These are phyloP conservation scores for Hortiboletus campestris DNA, from an alignment of 768 basidiomycete genomes.

Conservation along the genomic window DNA sequence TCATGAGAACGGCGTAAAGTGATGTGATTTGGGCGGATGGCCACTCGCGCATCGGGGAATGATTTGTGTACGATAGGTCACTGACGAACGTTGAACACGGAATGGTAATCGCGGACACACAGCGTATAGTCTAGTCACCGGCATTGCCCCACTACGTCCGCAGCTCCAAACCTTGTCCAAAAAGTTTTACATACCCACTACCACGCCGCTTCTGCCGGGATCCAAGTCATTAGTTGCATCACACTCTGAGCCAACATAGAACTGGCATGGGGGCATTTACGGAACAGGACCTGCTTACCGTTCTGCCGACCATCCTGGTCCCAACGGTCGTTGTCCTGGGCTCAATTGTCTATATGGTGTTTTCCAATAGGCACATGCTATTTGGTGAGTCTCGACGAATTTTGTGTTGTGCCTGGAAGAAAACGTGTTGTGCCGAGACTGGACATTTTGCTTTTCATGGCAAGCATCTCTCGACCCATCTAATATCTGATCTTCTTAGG, in stretches of 20 bases:
- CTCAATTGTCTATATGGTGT: constrained; percentile 17
- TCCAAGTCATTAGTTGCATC: neutral
- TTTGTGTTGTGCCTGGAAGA: constrained; percentile 1
- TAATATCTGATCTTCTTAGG: constrained; percentile 18
- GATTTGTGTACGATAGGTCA: constrained; percentile 2
- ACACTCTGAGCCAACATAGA: neutral
- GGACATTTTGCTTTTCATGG: neutral
- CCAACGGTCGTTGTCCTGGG: constrained; percentile 8
- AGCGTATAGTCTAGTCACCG: neutral
- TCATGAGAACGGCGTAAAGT: constrained; percentile 75
- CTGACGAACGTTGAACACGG: neutral
- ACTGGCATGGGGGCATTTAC: neutral
- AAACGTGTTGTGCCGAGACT: neutral
- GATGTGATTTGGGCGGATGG: constrained; percentile 22
- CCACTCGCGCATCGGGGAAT: neutral
- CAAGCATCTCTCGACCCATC: neutral
- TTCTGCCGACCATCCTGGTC: constrained; percentile 13
- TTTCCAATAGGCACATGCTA: neutral
- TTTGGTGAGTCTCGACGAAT: constrained; percentile 15
- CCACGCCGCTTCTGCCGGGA: no score
- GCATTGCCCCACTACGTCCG: neutral
- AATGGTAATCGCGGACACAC: neutral
- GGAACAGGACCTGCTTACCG: constrained; percentile 1
- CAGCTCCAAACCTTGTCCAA: neutral
- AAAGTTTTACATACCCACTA: neutral